A percentile compares a stretch with the other conserved stretches of the same genome.
phyloP scores from a whole-genome alignment of 2,329 filamentous ascomycete genomes.

The Huntiella decipiens region DNA sequence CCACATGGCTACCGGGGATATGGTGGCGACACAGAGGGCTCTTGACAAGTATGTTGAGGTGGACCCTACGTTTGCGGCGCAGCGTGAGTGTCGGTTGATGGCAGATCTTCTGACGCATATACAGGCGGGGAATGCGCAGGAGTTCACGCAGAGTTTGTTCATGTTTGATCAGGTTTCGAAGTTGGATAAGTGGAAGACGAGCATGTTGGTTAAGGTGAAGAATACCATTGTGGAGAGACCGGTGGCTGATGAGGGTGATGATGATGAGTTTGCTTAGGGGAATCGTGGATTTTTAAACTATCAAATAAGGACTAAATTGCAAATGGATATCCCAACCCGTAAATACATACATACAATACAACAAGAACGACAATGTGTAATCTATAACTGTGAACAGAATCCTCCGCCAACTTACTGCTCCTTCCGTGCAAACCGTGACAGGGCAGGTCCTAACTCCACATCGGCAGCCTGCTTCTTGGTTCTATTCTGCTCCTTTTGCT shows the following conservation, averaged over 20 bases:
- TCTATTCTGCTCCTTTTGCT: constrained; percentile 47
- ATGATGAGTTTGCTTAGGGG: constrained; percentile 13
- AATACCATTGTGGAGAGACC: constrained; percentile 48
- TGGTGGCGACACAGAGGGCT: constrained; percentile 60
- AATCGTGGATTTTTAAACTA: too few species aligned
- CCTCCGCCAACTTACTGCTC: constrained; percentile 21
- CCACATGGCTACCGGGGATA: constrained; percentile 55
- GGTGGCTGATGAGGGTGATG: constrained; percentile 18
- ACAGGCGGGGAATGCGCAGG: constrained; percentile 60
- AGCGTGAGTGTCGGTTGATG: constrained; percentile 67
- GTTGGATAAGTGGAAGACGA: constrained; percentile 94
- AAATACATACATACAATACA: too few species aligned
- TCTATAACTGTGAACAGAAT: too few species aligned
- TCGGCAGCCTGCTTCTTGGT: constrained; percentile 43
- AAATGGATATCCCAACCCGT: too few species aligned
- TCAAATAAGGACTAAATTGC: too few species aligned
- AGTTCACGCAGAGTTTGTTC: constrained; percentile 71
- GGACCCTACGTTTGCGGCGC: constrained; percentile 56
- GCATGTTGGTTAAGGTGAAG: constrained; percentile 66
- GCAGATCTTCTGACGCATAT: constrained; percentile 57
- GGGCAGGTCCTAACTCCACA: constrained; percentile 62
- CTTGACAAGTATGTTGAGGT: constrained; percentile 66
- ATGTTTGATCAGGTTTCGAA: constrained; percentile 85
- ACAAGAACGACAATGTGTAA: too few species aligned
- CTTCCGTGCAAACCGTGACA: constrained; percentile 69